Conservation (phyloP, 1,139 yeast genomes). For the Pichia cactophila region DNA sequence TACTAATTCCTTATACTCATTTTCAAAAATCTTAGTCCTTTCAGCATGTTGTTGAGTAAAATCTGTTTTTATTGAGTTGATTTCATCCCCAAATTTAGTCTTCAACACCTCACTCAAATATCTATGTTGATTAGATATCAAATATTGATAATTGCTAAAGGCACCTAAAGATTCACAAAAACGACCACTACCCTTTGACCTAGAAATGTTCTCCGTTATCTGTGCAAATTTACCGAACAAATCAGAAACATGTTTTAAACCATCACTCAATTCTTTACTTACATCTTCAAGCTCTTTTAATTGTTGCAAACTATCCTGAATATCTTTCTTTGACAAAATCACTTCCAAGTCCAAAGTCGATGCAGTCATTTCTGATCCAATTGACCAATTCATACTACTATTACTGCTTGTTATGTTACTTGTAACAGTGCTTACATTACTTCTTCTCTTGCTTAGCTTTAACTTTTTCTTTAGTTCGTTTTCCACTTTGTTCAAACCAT, state of each 20-base stretch:
- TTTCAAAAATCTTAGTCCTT: conserved; percentile 35
- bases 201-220: conserved; percentile 63
- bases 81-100: conserved; percentile 49
- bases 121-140: conserved; percentile 72
- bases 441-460: background rate
- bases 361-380: conserved; percentile 29
- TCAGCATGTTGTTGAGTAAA: conserved; percentile 39
- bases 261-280: conserved; percentile 3
- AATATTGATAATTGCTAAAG: conserved; percentile 72
- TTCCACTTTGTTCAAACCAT: background rate
- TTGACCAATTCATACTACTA: conserved; percentile 10
- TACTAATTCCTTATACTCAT: conserved; percentile 44
- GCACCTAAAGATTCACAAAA: conserved; percentile 61
- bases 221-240: conserved; percentile 72
- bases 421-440: background rate
- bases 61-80: conserved; percentile 35
- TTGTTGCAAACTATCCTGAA: conserved; percentile 39
- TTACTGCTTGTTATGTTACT: conserved; percentile 5
- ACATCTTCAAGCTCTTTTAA: conserved; percentile 35
- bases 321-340: conserved; percentile 51
- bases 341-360: conserved; percentile 53
- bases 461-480: background rate
- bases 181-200: conserved; percentile 56
- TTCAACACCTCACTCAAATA: conserved; percentile 54
- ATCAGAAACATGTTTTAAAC: conserved; percentile 31